Base-by-base conservation (phyloP, 2,329 filamentous ascomycete genomes). In the Graphilbum sp. region DNA sequence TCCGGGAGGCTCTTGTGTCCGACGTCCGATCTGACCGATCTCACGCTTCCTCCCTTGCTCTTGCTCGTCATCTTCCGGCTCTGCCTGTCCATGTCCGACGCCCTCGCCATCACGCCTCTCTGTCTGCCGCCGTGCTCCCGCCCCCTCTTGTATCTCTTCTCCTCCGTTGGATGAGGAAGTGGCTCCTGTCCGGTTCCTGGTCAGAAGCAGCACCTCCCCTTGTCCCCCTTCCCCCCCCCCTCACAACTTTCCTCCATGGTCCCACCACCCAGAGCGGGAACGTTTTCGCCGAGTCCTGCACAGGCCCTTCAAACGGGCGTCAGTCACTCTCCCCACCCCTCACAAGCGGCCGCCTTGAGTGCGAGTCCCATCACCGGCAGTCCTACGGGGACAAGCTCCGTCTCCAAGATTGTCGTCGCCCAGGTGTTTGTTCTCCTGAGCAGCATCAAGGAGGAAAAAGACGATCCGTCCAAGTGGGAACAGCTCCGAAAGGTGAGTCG, bases 351-450 rank as follows among this genome's bases (percentile, higher is more conserved):
- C 49, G 61, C 64, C 51, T 58, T 71, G 54, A 72, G 67, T 64
- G 66, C 69, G 48, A 74, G 68, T 58, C 68, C 69, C 50, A 71
- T 66, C 61, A 72, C 67, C 51, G 71, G 62, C 59, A 75, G 71
- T 59, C 70, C 70, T 54, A 75, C 69, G 52, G 69, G 69, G 58
- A 65, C 62, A 47, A 73, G 61, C 54, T 79, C 78, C 54, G 69
- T 96, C 50, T 81, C 81, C 44, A 95, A 92, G 63, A 90, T 98
- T 58, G 86, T 90, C 51, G 79, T 94, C 52, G 86, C 90, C 47
- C 90, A 98, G 66, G 77, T 96, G 48, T 93, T 90, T 62, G 76
- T 98, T 46, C 73, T 98, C 41, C 71, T 98, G 47, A 90, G 87
- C 62, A 86, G 85, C 25, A 80, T 96, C 55, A 95, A 90, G 59